phyloP scores from a whole-genome alignment of 495 filamentous ascomycete genomes.

The Hypoxylon fragiforme region DNA sequence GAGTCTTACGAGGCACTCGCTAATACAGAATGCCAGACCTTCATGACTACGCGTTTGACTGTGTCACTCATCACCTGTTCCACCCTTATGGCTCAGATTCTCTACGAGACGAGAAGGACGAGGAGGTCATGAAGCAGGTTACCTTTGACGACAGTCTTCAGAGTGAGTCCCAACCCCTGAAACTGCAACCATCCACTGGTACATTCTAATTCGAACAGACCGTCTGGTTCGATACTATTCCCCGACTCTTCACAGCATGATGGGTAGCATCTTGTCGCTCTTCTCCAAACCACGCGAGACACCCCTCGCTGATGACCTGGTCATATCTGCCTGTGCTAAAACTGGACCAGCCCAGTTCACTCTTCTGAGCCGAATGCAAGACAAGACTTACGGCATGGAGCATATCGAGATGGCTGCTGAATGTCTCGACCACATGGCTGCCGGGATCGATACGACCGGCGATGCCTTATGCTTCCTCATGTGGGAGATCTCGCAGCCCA shows the following conservation, averaged over 20 bases:
- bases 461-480: slow-evolving; percentile 67
- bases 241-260: slow-evolving; percentile 42
- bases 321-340: slow-evolving; percentile 42
- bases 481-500: slow-evolving; percentile 64
- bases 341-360: slow-evolving; percentile 47
- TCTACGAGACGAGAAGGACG: slow-evolving; percentile 52
- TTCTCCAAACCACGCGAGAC: slow-evolving; percentile 51
- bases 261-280: slow-evolving; percentile 43
- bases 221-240: slow-evolving; percentile 48
- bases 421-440: slow-evolving; percentile 57
- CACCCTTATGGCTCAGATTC: slow-evolving; percentile 63
- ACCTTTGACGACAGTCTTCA: slow-evolving; percentile 67
- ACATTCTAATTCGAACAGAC: slow-evolving; percentile 35
- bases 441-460: slow-evolving; percentile 69
- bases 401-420: slow-evolving; percentile 51
- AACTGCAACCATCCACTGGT: neutral
- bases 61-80: slow-evolving; percentile 66
- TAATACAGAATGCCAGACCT: slow-evolving; percentile 33
- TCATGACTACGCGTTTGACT: slow-evolving; percentile 69
- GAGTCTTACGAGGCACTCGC: neutral
- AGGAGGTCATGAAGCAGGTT: slow-evolving; percentile 65
- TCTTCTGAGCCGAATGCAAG: slow-evolving; percentile 49
- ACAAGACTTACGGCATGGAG: slow-evolving; percentile 36
- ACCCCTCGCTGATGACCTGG: slow-evolving; percentile 49
- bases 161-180: slow-evolving; percentile 43